Evolutionary conservation across 345 rosid species (phyloP).

Genomic region (Brassica napus): DNA sequence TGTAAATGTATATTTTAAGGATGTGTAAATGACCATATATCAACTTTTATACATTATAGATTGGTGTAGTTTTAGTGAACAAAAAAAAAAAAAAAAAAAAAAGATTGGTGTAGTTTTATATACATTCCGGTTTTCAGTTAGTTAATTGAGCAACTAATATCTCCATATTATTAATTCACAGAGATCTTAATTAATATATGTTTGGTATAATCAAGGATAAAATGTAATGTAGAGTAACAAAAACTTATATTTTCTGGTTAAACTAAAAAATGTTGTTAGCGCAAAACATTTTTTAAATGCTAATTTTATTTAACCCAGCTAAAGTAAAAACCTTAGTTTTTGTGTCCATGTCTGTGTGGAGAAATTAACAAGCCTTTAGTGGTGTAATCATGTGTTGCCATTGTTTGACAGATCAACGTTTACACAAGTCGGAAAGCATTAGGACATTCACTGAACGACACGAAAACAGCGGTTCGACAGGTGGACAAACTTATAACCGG

Average conservation of each 20-base stretch:
- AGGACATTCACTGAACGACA: constrained; percentile 75
- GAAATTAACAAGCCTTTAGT: not conserved
- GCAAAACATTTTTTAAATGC: too few species aligned
- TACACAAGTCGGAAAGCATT: constrained; percentile 74
- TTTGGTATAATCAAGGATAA: too few species aligned
- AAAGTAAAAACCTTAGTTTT: too few species aligned
- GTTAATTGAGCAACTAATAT: not conserved
- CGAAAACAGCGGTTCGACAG: constrained; percentile 89
- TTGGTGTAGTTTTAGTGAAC: not conserved
- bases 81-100: too few species aligned
- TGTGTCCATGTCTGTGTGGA: too few species aligned
- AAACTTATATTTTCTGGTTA: too few species aligned
- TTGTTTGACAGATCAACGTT: constrained; percentile 62
- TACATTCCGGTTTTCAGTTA: not conserved
- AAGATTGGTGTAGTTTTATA: not conserved
- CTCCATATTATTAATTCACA: too few species aligned
- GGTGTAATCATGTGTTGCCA: not conserved
- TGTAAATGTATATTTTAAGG: not conserved
- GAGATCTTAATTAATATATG: too few species aligned
- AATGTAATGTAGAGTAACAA: too few species aligned
- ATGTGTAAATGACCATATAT: not conserved
- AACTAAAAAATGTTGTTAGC: too few species aligned
- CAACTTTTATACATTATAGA: not conserved
- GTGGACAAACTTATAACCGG: constrained; percentile 61
- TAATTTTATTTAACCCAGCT: too few species aligned